A percentile compares a stretch with the other conserved stretches of the same genome.
Evolutionary conservation across 148 eudicot genomes (phyloP).

Genomic region (Rhododendron simsii): DNA sequence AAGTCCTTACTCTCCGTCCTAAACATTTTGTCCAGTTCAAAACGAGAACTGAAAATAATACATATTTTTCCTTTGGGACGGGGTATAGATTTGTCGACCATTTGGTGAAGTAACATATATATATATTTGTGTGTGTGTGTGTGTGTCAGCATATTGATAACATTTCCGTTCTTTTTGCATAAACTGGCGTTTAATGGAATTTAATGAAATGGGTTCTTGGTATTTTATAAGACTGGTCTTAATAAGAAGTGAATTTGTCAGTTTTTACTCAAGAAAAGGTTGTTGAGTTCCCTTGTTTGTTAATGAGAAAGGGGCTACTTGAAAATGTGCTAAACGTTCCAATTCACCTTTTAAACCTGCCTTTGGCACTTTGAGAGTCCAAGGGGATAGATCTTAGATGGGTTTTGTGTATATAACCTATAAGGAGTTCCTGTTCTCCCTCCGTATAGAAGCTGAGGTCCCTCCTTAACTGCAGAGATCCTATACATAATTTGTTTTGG

Average conservation of each 20-base stretch:
- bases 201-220: conserved; percentile 1
- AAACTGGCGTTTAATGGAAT: neutral
- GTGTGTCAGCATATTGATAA: neutral
- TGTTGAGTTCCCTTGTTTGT: neutral
- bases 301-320: conserved; percentile 7
- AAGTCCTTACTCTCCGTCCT: neutral
- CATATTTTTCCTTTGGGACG: too few species aligned
- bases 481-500: neutral
- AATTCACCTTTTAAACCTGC: neutral
- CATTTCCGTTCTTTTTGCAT: neutral
- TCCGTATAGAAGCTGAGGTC: neutral
- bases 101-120: neutral
- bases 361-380: conserved; percentile 3
- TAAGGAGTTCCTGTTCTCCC: neutral
- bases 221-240: neutral
- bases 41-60: too few species aligned
- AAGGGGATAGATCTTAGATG: neutral
- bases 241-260: neutral
- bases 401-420: neutral
- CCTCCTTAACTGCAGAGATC: neutral
- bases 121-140: neutral
- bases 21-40: too few species aligned
- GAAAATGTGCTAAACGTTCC: neutral
- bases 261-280: neutral
- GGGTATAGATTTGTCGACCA: neutral